Conservation (phyloP, 257 asterid species). For the Rehmannia glutinosa region DNA sequence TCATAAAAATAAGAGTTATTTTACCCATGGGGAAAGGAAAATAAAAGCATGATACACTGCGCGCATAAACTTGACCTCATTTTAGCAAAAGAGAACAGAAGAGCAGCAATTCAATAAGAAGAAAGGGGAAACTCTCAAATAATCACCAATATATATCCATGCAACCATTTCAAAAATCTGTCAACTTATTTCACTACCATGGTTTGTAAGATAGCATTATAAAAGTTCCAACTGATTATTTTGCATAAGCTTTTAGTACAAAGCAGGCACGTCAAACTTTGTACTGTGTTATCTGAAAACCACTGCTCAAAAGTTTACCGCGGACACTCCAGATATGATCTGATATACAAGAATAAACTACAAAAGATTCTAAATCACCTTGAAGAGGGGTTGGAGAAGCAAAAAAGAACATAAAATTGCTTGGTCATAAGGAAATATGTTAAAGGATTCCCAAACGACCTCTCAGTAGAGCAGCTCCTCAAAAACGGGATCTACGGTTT, state of each 20-base stretch:
- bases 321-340: background rate
- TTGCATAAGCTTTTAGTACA: background rate
- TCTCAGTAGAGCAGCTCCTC: slow-evolving; percentile 80
- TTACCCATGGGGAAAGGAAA: no score
- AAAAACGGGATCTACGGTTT: slow-evolving; percentile 75
- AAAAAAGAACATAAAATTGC: background rate
- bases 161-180: background rate
- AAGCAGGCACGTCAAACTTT: background rate
- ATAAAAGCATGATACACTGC: no score
- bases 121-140: no score
- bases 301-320: background rate
- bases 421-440: background rate
- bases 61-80: no score
- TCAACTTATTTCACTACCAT: background rate
- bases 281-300: background rate
- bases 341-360: background rate
- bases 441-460: slow-evolving; percentile 8
- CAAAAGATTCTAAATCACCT: background rate
- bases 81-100: no score
- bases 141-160: background rate
- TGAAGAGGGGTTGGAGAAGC: background rate
- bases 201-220: background rate
- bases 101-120: no score
- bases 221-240: slow-evolving; percentile 4
- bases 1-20: no score